Evolutionary conservation across 1,284 basidiomycete genomes (phyloP).

Genomic region (Cutaneotrichosporon dermatis): DNA sequence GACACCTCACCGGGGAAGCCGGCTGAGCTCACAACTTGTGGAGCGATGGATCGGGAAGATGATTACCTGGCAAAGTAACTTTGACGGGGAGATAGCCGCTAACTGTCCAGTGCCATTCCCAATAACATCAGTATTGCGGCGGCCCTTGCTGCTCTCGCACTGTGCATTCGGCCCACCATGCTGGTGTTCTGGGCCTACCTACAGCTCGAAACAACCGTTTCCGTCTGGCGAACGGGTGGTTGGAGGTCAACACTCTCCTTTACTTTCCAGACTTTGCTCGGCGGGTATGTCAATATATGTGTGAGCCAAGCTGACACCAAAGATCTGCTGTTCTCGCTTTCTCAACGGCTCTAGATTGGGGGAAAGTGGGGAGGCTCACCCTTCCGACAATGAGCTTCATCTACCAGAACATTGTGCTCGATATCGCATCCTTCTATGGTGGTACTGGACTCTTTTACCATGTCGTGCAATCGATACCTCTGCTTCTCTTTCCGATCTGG

Average conservation of each 20-base stretch:
- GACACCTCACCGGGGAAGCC: no score
- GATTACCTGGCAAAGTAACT: no score
- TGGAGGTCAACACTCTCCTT: neutral
- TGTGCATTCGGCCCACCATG: slow-evolving; percentile 80
- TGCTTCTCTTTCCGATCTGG: slow-evolving; percentile 67
- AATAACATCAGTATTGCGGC: slow-evolving; percentile 50
- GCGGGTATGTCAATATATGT: slow-evolving; percentile 12
- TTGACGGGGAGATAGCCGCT: no score
- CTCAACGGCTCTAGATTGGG: slow-evolving; percentile 41
- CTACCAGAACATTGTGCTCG: slow-evolving; percentile 71
- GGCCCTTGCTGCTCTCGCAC: slow-evolving; percentile 66
- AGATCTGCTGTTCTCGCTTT: slow-evolving; percentile 28
- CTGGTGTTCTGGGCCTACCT: slow-evolving; percentile 77
- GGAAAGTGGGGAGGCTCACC: slow-evolving; percentile 37
- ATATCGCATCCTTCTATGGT: slow-evolving; percentile 94
- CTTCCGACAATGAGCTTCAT: slow-evolving; percentile 60
- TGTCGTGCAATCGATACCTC: slow-evolving; percentile 75
- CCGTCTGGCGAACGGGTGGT: neutral
- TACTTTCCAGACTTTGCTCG: slow-evolving; percentile 8
- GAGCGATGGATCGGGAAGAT: no score
- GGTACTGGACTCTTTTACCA: slow-evolving; percentile 82
- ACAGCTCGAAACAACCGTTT: slow-evolving; percentile 40
- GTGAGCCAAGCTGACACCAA: neutral
- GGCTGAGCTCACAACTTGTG: no score
- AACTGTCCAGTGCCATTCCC: neutral